These are phyloP conservation scores for Hirsutella minnesotensis DNA, from an alignment of 2,329 filamentous ascomycete genomes.

Conservation along the genomic window DNA sequence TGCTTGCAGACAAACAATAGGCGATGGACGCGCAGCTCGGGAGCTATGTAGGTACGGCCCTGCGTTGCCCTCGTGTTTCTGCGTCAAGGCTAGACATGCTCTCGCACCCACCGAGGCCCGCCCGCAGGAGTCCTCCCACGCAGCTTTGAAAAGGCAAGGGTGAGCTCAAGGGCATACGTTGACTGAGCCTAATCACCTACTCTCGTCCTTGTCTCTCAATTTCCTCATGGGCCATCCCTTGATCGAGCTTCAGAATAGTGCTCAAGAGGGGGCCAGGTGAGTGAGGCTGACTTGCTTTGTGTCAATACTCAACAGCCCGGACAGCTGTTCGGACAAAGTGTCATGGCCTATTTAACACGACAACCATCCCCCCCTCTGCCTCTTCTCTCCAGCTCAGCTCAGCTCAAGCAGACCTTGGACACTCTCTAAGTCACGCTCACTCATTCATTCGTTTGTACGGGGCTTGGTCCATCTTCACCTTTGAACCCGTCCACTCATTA, in stretches of 20 bases:
- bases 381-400: constrained; percentile 4
- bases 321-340: not conserved
- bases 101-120: not conserved
- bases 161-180: not conserved
- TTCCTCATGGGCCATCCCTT: constrained; percentile 5
- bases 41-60: not conserved
- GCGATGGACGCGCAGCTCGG: not conserved
- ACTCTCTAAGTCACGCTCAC: constrained; percentile 3
- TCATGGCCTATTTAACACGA: constrained; percentile 10
- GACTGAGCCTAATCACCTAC: not conserved
- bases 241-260: not conserved
- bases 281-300: not conserved
- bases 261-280: not conserved
- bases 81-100: constrained; percentile 5
- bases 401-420: constrained; percentile 6
- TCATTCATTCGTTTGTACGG: constrained; percentile 9
- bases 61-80: constrained; percentile 2
- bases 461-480: constrained; percentile 3
- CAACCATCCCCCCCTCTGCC: constrained; percentile 4
- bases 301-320: not conserved
- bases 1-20: not conserved
- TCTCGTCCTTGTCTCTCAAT: constrained; percentile 7
- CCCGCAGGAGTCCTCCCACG: not conserved
- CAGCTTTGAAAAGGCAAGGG: constrained; percentile 1
- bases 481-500: constrained; percentile 11